Percentiles rank a stretch among this genome's conserved stretches.
These are phyloP conservation scores for Ophiocordyceps camponoti-floridani DNA, from an alignment of 2,329 filamentous ascomycete genomes.

Conservation along the genomic window DNA sequence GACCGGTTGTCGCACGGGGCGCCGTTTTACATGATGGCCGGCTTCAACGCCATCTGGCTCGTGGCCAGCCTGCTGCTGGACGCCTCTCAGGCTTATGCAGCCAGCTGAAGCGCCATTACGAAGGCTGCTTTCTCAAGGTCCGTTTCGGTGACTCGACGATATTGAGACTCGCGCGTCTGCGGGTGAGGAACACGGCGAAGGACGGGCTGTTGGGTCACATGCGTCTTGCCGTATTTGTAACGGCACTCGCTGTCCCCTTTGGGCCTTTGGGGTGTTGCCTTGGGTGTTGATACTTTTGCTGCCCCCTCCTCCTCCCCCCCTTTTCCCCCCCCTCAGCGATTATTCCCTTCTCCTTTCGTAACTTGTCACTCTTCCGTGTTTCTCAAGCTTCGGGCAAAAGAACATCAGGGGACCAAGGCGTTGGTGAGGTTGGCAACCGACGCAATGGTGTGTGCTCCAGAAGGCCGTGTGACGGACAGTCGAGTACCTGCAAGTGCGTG, in stretches of 20 bases:
- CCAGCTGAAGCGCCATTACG: constrained; percentile 1
- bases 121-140: too few species aligned
- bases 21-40: constrained; percentile 89
- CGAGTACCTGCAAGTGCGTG: background rate
- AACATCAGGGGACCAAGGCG: background rate
- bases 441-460: too few species aligned
- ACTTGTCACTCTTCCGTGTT: background rate
- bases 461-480: too few species aligned
- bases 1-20: constrained; percentile 56
- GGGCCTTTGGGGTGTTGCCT: too few species aligned
- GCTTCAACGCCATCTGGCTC: constrained; percentile 63
- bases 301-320: background rate
- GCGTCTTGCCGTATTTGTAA: too few species aligned
- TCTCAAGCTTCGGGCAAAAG: background rate
- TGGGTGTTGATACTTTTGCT: too few species aligned
- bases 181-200: too few species aligned
- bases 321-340: background rate
- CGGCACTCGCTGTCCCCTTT: too few species aligned
- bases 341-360: background rate
- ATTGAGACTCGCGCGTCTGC: too few species aligned
- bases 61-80: constrained; percentile 34
- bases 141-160: too few species aligned
- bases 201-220: too few species aligned
- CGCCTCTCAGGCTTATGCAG: constrained; percentile 20
- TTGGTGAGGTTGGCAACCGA: background rate